These are phyloP conservation scores for Leccinum griseonigrum DNA, from an alignment of 1,284 basidiomycete species.

Conservation along the genomic window DNA sequence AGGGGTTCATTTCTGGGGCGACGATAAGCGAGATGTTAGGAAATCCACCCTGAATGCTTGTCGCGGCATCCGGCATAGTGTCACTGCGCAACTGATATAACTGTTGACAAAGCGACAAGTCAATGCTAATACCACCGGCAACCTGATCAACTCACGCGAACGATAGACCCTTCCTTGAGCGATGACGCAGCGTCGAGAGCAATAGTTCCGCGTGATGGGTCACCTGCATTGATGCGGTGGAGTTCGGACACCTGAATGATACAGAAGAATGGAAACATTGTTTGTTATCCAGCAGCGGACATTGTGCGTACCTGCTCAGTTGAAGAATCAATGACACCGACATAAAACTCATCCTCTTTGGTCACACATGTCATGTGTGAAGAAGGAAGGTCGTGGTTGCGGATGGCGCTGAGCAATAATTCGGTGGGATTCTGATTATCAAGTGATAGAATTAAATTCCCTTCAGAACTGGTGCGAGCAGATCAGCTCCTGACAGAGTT, in stretches of 20 bases:
- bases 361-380: slow-evolving; percentile 7
- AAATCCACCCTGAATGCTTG: background rate
- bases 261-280: background rate
- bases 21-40: slow-evolving; percentile 22
- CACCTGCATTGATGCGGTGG: slow-evolving; percentile 71
- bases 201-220: slow-evolving; percentile 74
- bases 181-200: slow-evolving; percentile 66
- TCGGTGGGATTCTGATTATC: slow-evolving; percentile 68
- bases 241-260: slow-evolving; percentile 42
- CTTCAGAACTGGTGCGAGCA: slow-evolving; percentile 56
- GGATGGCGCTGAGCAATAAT: slow-evolving; percentile 63
- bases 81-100: slow-evolving; percentile 18
- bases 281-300: background rate
- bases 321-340: slow-evolving; percentile 45
- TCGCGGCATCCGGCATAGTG: background rate
- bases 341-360: slow-evolving; percentile 71
- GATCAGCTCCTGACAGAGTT: background rate
- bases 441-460: slow-evolving; percentile 73
- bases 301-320: slow-evolving; percentile 14
- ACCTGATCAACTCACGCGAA: slow-evolving; percentile 50
- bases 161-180: slow-evolving; percentile 51
- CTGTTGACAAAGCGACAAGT: slow-evolving; percentile 7
- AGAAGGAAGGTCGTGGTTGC: slow-evolving; percentile 36
- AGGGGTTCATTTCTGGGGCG: slow-evolving; percentile 14
- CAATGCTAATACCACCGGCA: background rate